These are phyloP conservation scores for Rhododendron ovatum DNA, from an alignment of 148 eudicot genomes.

Conservation along the genomic window DNA sequence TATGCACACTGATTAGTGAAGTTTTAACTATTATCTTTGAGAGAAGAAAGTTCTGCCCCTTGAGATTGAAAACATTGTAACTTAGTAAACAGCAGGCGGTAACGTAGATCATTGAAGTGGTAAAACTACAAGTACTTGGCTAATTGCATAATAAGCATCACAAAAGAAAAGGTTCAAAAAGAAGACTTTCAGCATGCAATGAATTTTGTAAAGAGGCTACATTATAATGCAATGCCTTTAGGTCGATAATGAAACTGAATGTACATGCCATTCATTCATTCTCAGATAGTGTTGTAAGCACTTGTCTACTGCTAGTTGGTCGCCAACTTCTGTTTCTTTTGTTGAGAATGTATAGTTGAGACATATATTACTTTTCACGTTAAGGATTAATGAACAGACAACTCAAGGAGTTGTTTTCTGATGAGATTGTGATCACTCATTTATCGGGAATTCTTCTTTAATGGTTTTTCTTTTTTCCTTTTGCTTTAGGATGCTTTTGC, in stretches of 20 bases:
- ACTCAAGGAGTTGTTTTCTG: background rate
- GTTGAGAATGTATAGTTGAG: background rate
- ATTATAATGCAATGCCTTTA: background rate
- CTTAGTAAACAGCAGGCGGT: background rate
- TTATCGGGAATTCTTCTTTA: background rate
- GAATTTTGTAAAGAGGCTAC: background rate
- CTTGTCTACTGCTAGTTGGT: slow-evolving; percentile 1
- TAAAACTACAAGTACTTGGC: background rate
- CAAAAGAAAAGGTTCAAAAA: background rate
- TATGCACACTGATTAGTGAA: background rate
- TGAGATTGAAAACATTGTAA: background rate
- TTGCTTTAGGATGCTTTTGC: slow-evolving; percentile 80
- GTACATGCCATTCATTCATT: background rate
- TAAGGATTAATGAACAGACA: background rate
- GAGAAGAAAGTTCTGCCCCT: background rate
- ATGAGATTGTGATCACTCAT: background rate
- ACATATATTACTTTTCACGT: background rate
- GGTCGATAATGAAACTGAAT: background rate
- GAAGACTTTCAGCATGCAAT: background rate
- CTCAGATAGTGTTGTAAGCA: background rate
- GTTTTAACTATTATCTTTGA: background rate
- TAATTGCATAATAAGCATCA: background rate
- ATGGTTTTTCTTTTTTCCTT: background rate
- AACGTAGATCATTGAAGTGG: background rate
- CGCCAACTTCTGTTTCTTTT: background rate